Evolutionary conservation across 225 moss, liverwort and hornwort genomes (phyloP).

Genomic region (Sphagnum contortum): DNA sequence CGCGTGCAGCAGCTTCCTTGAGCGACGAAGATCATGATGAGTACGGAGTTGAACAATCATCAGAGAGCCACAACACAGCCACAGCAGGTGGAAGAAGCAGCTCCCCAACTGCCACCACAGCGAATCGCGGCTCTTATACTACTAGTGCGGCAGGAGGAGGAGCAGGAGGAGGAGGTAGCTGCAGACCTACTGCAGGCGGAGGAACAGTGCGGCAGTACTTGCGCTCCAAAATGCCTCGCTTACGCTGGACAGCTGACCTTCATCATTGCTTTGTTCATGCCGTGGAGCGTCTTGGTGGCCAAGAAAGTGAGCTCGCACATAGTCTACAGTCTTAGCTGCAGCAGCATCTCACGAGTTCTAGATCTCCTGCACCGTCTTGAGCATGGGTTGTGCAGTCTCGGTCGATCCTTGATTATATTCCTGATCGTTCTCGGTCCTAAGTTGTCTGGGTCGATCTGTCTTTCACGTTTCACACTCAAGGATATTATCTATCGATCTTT

Average conservation of each 20-base stretch:
- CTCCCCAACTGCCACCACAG: constrained; percentile 5
- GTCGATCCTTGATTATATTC: too few relatives aligned
- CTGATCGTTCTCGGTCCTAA: too few relatives aligned
- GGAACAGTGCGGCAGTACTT: constrained; percentile 68
- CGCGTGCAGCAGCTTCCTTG: constrained; percentile 22
- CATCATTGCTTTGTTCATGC: constrained; percentile 72
- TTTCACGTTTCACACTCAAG: too few relatives aligned
- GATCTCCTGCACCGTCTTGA: too few relatives aligned
- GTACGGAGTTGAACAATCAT: constrained; percentile 45
- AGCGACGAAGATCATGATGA: constrained; percentile 19
- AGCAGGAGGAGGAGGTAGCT: constrained; percentile 27
- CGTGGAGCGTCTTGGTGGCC: constrained; percentile 71
- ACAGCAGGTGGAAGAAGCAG: constrained; percentile 23
- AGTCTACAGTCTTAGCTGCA: background rate
- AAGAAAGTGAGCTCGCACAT: constrained; percentile 54
- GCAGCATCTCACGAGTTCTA: too few relatives aligned
- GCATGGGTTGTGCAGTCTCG: too few relatives aligned
- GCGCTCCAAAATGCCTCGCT: constrained; percentile 73
- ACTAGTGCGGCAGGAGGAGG: constrained; percentile 10
- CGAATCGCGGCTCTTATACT: too few relatives aligned
- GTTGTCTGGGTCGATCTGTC: too few relatives aligned
- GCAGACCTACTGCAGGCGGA: constrained; percentile 17
- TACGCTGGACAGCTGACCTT: constrained; percentile 71
- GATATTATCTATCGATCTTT: too few relatives aligned
- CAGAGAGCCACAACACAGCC: constrained; percentile 49